phyloP scores from a whole-genome alignment of 176 grass and related monocot species.

The Triticum timopheevii region DNA sequence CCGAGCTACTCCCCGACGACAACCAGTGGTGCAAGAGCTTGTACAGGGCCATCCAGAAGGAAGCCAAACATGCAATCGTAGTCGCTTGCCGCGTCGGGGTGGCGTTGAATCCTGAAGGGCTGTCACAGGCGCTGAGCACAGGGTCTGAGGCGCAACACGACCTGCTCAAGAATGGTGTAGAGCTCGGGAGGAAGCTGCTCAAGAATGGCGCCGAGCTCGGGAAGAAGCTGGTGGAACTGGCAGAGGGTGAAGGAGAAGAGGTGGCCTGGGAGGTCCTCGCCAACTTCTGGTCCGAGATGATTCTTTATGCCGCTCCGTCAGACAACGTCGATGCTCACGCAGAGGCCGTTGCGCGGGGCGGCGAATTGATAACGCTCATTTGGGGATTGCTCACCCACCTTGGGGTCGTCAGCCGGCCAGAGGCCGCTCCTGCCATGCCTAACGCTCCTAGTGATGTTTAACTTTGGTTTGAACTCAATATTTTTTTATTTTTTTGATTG shows the following conservation, averaged over 20 bases:
- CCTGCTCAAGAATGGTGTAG: not conserved
- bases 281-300: slow-evolving; percentile 8
- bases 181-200: not conserved
- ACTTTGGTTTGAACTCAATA: too few relatives aligned
- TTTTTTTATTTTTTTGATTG: too few relatives aligned
- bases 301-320: not conserved
- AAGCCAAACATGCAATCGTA: not conserved
- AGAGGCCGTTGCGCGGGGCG: slow-evolving; percentile 17
- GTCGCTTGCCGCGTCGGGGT: not conserved
- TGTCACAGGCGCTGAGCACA: not conserved
- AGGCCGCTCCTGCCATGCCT: too few relatives aligned
- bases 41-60: not conserved
- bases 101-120: not conserved
- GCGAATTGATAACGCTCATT: slow-evolving; percentile 23
- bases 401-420: not conserved
- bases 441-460: not conserved
- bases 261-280: not conserved
- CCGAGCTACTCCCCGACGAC: not conserved
- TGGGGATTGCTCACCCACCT: slow-evolving; percentile 18
- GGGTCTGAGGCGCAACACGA: not conserved
- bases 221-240: too few relatives aligned
- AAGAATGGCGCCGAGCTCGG: too few relatives aligned
- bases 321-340: not conserved
- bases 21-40: not conserved
- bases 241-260: too few relatives aligned